Percentiles rank a stretch among this genome's conserved stretches.
Conservation (phyloP, 305 asterid genomes). For the Fraxinus latifolia region DNA sequence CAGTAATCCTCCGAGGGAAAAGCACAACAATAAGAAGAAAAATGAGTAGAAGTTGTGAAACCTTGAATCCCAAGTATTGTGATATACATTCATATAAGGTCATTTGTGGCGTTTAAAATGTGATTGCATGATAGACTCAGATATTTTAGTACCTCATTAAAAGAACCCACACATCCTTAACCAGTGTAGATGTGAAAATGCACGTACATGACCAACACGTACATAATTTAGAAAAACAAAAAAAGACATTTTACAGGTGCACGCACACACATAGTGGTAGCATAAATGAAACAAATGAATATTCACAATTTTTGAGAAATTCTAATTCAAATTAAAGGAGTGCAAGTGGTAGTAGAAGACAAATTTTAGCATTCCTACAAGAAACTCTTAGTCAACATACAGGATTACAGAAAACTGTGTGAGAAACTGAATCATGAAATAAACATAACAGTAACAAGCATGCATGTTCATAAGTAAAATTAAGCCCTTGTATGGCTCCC, state of each 20-base stretch:
- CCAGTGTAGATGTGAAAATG: not conserved
- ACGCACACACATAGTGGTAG: not conserved
- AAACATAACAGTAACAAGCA: not conserved
- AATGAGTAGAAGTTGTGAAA: not conserved
- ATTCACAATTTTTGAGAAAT: not conserved
- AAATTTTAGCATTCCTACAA: not conserved
- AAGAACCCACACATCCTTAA: not conserved
- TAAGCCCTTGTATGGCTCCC: not conserved
- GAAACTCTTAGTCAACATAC: not conserved
- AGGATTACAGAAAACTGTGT: not conserved
- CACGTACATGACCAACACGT: not conserved
- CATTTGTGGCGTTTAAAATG: not conserved
- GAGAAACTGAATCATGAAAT: not conserved
- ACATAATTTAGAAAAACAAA: not conserved
- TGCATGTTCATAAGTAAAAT: not conserved
- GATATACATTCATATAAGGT: not conserved
- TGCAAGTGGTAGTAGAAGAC: not conserved
- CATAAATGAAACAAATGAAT: not conserved
- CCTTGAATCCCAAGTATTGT: not conserved
- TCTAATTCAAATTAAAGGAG: not conserved
- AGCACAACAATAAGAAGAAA: not conserved
- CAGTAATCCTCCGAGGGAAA: slow-evolving; percentile 20
- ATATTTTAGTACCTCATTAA: not conserved
- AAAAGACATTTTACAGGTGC: not conserved
- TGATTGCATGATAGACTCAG: not conserved